phyloP scores from a whole-genome alignment of 768 basidiomycete genomes.

The Serendipita vermifera region DNA sequence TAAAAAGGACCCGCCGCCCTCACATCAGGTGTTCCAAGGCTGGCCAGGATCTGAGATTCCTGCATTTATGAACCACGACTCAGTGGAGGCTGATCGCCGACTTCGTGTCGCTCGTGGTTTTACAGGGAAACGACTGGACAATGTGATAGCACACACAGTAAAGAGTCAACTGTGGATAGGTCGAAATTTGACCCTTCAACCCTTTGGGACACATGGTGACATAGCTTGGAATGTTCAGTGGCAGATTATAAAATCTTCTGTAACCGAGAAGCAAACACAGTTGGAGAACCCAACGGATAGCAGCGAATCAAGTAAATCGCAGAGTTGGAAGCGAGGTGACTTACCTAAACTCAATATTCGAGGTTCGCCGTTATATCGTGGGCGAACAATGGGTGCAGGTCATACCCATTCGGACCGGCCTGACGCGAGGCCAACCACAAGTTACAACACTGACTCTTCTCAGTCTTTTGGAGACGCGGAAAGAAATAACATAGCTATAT shows the following conservation, averaged over 20 bases:
- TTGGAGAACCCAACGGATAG: not conserved
- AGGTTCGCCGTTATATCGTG: no score
- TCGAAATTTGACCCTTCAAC: slow-evolving; percentile 38
- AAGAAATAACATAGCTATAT: no score
- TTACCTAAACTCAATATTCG: no score
- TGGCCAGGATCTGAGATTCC: slow-evolving; percentile 24
- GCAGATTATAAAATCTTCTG: not conserved
- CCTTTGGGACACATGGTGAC: slow-evolving; percentile 28
- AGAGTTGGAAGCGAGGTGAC: no score
- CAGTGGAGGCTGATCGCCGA: slow-evolving; percentile 25
- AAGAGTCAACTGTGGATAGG: slow-evolving; percentile 37
- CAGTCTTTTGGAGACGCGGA: no score
- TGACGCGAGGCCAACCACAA: no score
- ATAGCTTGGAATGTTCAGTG: not conserved
- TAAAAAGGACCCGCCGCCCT: slow-evolving; percentile 17
- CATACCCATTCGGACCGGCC: no score
- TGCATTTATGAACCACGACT: no score
- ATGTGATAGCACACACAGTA: slow-evolving; percentile 35
- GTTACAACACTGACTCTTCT: no score
- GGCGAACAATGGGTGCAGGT: no score
- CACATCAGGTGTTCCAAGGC: slow-evolving; percentile 16
- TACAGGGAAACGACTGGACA: slow-evolving; percentile 37
- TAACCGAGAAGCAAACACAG: not conserved
- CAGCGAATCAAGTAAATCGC: not conserved
- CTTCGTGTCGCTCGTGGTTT: slow-evolving; percentile 26